phyloP scores from a whole-genome alignment of 2,329 filamentous ascomycete species.

The Chalaropsis thielavioides region DNA sequence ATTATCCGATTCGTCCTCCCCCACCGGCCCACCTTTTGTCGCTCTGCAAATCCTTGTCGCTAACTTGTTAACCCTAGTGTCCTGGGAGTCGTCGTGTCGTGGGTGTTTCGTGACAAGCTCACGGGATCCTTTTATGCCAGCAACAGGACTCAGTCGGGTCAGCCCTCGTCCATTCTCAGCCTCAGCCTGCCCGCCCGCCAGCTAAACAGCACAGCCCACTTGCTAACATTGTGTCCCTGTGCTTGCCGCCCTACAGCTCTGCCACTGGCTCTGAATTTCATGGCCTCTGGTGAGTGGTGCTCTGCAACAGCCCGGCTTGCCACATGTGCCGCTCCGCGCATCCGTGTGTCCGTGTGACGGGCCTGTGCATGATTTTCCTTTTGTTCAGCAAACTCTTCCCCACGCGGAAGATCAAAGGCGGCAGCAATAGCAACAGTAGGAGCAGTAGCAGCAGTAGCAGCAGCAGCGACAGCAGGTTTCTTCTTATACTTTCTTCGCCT shows the following conservation, averaged over 20 bases:
- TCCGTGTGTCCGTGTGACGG: conserved; percentile 7
- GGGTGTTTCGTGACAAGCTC: conserved; percentile 45
- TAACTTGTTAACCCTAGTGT: conserved; percentile 31
- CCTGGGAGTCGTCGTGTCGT: conserved; percentile 46
- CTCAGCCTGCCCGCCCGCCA: conserved; percentile 13
- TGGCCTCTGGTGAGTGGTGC: conserved; percentile 74
- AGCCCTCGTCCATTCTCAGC: conserved; percentile 25
- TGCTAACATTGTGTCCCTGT: conserved; percentile 1
- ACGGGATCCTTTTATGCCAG: conserved; percentile 59
- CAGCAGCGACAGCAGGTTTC: conserved; percentile 45
- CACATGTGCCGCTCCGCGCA: neutral
- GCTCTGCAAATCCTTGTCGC: neutral
- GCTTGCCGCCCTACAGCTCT: conserved; percentile 39
- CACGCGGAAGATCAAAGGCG: conserved; percentile 40
- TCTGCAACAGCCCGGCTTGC: conserved; percentile 19
- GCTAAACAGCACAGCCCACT: too few relatives aligned
- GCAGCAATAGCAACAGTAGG: too few relatives aligned
- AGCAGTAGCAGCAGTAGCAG: too few relatives aligned
- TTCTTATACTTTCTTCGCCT: neutral
- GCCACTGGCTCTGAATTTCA: conserved; percentile 75
- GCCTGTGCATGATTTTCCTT: conserved; percentile 11
- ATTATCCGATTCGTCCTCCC: neutral
- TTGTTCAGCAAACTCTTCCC: conserved; percentile 22
- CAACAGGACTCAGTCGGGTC: conserved; percentile 74
- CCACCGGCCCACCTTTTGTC: neutral